Conservation (phyloP, 2,329 filamentous ascomycete species). For the Graphium sp. region DNA sequence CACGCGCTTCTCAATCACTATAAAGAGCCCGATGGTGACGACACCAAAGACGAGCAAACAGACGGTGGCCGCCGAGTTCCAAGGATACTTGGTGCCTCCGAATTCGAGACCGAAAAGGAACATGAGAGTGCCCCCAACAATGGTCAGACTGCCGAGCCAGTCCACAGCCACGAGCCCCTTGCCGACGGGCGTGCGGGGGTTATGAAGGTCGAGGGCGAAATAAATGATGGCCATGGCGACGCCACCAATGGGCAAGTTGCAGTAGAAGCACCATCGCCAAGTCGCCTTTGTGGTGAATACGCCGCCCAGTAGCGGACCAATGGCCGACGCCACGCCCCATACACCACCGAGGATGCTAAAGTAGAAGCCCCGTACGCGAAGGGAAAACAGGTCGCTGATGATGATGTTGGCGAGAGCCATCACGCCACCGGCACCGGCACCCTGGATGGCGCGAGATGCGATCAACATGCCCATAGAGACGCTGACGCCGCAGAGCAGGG, state of each 20-base stretch:
- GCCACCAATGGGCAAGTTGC: slow-evolving; percentile 38
- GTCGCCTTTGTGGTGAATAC: slow-evolving; percentile 44
- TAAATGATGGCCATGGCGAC: slow-evolving; percentile 30
- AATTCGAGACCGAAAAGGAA: slow-evolving; percentile 74
- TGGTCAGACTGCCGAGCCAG: slow-evolving; percentile 35
- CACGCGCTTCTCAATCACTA: slow-evolving; percentile 54
- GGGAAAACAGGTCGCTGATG: slow-evolving; percentile 37
- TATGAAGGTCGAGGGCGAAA: slow-evolving; percentile 52
- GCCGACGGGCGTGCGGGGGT: slow-evolving; percentile 44
- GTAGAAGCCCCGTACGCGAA: slow-evolving; percentile 31
- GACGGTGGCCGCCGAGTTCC: slow-evolving; percentile 58
- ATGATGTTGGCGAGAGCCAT: slow-evolving; percentile 43
- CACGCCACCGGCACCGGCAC: slow-evolving; percentile 37
- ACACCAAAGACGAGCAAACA: slow-evolving; percentile 63
- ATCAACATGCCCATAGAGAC: slow-evolving; percentile 33
- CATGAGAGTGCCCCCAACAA: slow-evolving; percentile 71
- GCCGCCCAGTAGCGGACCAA: slow-evolving; percentile 54
- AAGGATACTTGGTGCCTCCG: slow-evolving; percentile 60
- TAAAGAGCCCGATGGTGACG: slow-evolving; percentile 45
- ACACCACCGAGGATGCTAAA: slow-evolving; percentile 34
- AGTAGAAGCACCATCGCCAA: slow-evolving; percentile 58
- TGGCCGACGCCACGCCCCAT: slow-evolving; percentile 48
- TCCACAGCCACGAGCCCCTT: slow-evolving; percentile 47
- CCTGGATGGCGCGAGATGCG: slow-evolving; percentile 37
- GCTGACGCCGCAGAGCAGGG: slow-evolving; percentile 33